Conservation (phyloP, 148 eudicot species). For the Fagopyrum tataricum region DNA sequence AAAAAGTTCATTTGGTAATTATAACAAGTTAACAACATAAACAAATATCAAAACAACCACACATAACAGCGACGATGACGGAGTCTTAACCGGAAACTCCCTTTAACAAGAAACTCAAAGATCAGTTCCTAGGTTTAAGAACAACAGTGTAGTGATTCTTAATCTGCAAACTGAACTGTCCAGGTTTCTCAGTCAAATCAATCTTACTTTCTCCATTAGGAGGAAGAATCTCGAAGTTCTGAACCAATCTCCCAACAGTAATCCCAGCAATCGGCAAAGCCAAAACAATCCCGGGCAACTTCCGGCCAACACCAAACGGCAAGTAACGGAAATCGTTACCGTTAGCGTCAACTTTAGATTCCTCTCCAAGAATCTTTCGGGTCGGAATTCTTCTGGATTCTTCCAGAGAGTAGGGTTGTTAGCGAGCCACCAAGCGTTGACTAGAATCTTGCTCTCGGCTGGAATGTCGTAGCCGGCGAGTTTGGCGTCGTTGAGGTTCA, state of each 20-base stretch:
- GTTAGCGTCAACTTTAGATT: constrained; percentile 39
- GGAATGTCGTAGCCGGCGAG: constrained; percentile 58
- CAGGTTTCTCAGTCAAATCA: constrained; percentile 50
- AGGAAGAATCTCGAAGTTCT: constrained; percentile 39
- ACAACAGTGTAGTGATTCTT: constrained; percentile 46
- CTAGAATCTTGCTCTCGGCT: constrained; percentile 50
- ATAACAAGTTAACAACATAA: no score
- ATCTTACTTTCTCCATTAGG: constrained; percentile 37
- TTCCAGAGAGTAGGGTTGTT: constrained; percentile 62
- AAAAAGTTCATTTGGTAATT: no score
- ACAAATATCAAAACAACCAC: no score
- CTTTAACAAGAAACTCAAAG: no score
- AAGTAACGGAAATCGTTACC: constrained; percentile 50
- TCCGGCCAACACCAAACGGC: constrained; percentile 67
- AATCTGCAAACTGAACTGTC: constrained; percentile 69
- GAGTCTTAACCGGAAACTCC: no score
- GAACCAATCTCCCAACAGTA: constrained; percentile 34
- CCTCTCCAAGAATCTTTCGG: constrained; percentile 68
- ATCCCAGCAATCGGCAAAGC: constrained; percentile 59
- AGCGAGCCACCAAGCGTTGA: constrained; percentile 76
- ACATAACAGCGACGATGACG: no score
- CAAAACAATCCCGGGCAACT: constrained; percentile 72
- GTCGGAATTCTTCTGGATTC: constrained; percentile 45
- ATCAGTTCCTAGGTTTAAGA: not conserved
- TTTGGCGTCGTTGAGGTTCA: constrained; percentile 63